These are phyloP conservation scores for Lichtheimia ornata DNA, from an alignment of 371 early-diverging fungal species.

Conservation along the genomic window DNA sequence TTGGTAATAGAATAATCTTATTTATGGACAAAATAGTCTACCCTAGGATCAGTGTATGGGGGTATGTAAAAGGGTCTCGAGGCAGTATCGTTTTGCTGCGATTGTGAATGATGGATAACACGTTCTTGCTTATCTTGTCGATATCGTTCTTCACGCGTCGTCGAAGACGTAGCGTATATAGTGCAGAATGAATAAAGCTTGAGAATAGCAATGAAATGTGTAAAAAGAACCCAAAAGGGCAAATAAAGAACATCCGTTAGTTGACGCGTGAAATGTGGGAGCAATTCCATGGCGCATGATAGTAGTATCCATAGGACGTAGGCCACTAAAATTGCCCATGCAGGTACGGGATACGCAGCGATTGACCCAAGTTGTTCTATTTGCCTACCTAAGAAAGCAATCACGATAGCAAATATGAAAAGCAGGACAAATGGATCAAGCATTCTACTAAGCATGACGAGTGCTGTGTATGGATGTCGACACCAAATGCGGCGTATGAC, in stretches of 20 bases:
- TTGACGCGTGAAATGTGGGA: constrained; percentile 57
- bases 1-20: no score
- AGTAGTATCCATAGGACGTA: constrained; percentile 62
- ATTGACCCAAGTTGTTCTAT: not conserved
- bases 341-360: constrained; percentile 15
- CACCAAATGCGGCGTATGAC: constrained; percentile 61
- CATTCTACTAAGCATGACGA: constrained; percentile 71
- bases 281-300: constrained; percentile 57
- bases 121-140: no score
- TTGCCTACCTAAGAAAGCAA: constrained; percentile 20
- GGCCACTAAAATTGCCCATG: constrained; percentile 55
- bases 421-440: constrained; percentile 68
- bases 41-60: not conserved
- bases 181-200: constrained; percentile 61
- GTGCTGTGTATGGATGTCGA: constrained; percentile 68
- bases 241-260: constrained; percentile 59
- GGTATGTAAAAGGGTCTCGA: not conserved
- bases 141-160: no score
- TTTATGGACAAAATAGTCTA: not conserved
- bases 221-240: constrained; percentile 64
- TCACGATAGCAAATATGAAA: constrained; percentile 61
- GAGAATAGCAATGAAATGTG: constrained; percentile 65
- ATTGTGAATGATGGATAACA: no score
- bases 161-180: constrained; percentile 61
- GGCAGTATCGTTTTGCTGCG: no score